A percentile compares a stretch with the other conserved stretches of the same genome.
These are phyloP conservation scores for Quercus engelmannii DNA, from an alignment of 306 rosid species.

Conservation along the genomic window DNA sequence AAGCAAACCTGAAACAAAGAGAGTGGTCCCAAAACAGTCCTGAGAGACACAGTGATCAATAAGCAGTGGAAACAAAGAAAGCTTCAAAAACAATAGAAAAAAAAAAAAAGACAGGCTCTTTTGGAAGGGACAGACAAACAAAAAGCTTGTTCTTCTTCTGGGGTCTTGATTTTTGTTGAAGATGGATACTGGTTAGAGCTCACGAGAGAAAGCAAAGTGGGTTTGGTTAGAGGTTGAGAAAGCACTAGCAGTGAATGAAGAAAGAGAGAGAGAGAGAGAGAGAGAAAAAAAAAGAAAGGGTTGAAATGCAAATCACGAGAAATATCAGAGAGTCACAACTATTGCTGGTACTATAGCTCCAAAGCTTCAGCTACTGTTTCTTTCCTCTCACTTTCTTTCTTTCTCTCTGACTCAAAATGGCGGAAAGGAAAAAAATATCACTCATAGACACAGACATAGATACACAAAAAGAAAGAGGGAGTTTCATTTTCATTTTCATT, in stretches of 20 bases:
- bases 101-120: not conserved
- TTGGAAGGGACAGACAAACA: not conserved
- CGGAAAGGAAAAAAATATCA: constrained; percentile 15
- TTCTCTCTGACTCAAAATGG: constrained; percentile 15
- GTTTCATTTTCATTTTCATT: not conserved
- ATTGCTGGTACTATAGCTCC: constrained; percentile 8
- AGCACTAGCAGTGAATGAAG: constrained; percentile 37
- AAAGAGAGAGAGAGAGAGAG: constrained; percentile 31
- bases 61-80: not conserved
- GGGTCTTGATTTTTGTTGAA: not conserved
- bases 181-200: not conserved
- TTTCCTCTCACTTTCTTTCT: not conserved
- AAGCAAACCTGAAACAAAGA: not conserved
- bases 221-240: constrained; percentile 7
- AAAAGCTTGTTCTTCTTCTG: not conserved
- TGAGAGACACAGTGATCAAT: not conserved
- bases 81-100: not conserved
- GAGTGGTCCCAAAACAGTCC: not conserved
- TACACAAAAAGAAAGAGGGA: no score
- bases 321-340: constrained; percentile 33
- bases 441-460: no score
- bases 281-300: constrained; percentile 15
- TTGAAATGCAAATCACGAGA: constrained; percentile 66
- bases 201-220: constrained; percentile 3
- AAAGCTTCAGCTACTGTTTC: constrained; percentile 13